phyloP scores from a whole-genome alignment of 805 yeast species.

The Naumovozyma dairenensis region DNA sequence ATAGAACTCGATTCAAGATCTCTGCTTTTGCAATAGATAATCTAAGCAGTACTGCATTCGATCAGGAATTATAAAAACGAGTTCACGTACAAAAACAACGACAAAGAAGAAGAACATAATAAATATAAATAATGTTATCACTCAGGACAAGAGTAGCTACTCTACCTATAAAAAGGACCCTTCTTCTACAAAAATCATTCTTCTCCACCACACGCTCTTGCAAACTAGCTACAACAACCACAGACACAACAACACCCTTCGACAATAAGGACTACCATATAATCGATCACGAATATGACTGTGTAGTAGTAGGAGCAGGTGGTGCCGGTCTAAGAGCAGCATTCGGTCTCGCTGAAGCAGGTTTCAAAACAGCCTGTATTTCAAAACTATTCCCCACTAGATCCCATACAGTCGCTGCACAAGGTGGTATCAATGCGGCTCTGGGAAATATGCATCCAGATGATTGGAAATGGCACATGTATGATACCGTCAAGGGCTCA shows the following conservation, averaged over 20 bases:
- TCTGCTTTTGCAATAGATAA: no score
- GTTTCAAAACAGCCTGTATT: slow-evolving; percentile 94
- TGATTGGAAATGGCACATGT: slow-evolving; percentile 99
- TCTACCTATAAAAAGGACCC: no score
- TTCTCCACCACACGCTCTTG: not conserved
- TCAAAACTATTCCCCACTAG: slow-evolving; percentile 96
- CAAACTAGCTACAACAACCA: slow-evolving; percentile 1
- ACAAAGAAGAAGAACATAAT: no score
- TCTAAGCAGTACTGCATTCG: no score
- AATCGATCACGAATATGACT: slow-evolving; percentile 95
- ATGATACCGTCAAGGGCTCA: slow-evolving; percentile 97
- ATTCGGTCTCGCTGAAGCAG: slow-evolving; percentile 93
- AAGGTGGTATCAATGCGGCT: slow-evolving; percentile 99
- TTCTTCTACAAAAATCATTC: not conserved
- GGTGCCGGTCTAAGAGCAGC: slow-evolving; percentile 99
- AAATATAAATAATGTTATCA: not conserved
- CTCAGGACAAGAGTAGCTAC: not conserved
- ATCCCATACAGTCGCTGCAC: slow-evolving; percentile 98
- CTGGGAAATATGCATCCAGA: slow-evolving; percentile 97
- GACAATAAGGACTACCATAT: slow-evolving; percentile 76
- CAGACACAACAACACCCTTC: slow-evolving; percentile 27
- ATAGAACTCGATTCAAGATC: no score
- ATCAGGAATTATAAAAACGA: no score
- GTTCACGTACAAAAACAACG: no score
- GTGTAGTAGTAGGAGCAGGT: slow-evolving; percentile 97